These are phyloP conservation scores for Peronosclerospora sorghi DNA, from an alignment of 352 stramenopile genomes.

Conservation along the genomic window DNA sequence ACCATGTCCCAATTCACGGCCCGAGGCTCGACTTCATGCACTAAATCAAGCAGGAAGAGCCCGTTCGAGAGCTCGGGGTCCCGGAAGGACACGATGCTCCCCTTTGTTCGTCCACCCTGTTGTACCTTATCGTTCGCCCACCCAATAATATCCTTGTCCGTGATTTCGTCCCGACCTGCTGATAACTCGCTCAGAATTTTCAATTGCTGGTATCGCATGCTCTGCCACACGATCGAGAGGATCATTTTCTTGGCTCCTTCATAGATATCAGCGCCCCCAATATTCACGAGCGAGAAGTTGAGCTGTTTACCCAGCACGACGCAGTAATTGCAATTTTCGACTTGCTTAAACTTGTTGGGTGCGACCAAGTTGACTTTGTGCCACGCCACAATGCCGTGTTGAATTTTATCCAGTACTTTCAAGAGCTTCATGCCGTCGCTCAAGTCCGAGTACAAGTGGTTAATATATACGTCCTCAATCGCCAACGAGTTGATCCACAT, in stretches of 20 bases:
- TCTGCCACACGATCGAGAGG: constrained; percentile 90
- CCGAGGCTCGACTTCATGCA: constrained; percentile 74
- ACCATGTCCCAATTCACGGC: constrained; percentile 89
- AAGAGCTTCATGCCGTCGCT: constrained; percentile 84
- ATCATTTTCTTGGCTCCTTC: constrained; percentile 90
- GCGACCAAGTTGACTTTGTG: constrained; percentile 82
- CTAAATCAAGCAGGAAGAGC: constrained; percentile 81
- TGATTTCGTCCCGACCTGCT: constrained; percentile 41
- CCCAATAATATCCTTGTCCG: constrained; percentile 71
- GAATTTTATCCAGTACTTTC: constrained; percentile 84
- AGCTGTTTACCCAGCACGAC: constrained; percentile 78
- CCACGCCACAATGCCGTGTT: constrained; percentile 83
- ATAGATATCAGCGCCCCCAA: constrained; percentile 87
- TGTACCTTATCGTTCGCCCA: constrained; percentile 82
- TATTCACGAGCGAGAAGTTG: constrained; percentile 85
- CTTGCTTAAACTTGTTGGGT: constrained; percentile 86
- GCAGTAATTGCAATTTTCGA: constrained; percentile 87
- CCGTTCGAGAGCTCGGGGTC: constrained; percentile 69
- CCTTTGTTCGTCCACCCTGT: constrained; percentile 52
- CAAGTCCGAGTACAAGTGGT: constrained; percentile 87
- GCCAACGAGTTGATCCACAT: constrained; percentile 91
- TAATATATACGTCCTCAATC: constrained; percentile 82
- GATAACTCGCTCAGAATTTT: constrained; percentile 67
- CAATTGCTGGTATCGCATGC: constrained; percentile 88
- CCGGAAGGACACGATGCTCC: constrained; percentile 74